A percentile compares a stretch with the other conserved stretches of the same genome.
These are phyloP conservation scores for Scutellaria minor DNA, from an alignment of 257 asterid species.

Conservation along the genomic window DNA sequence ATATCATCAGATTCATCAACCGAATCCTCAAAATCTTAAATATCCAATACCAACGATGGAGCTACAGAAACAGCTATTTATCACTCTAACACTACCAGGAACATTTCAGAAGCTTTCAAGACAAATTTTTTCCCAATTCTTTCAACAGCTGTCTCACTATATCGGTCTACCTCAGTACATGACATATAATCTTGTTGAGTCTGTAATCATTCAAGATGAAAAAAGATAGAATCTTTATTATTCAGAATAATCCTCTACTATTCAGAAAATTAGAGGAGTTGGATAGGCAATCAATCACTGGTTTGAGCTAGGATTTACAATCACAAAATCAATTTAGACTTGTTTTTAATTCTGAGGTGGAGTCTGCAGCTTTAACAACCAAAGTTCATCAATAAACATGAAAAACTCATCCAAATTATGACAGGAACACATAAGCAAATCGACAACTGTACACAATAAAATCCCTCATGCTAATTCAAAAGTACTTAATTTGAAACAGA, in stretches of 20 bases:
- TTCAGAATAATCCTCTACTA: not conserved
- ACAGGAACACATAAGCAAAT: not conserved
- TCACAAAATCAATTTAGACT: not conserved
- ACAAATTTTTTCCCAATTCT: not conserved
- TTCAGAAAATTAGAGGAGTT: not conserved
- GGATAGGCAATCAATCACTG: not conserved
- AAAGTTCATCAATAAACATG: not conserved
- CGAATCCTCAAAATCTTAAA: not conserved
- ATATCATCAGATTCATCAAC: not conserved
- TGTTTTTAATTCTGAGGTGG: conserved; percentile 6
- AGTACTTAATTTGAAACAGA: not conserved
- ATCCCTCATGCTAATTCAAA: not conserved
- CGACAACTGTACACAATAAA: no score
- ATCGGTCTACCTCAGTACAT: not conserved
- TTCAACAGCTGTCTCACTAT: not conserved
- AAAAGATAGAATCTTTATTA: not conserved
- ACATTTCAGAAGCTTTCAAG: not conserved
- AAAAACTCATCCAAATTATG: not conserved
- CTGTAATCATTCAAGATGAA: not conserved
- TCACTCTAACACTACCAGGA: no score
- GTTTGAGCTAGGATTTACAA: not conserved
- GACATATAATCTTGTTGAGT: not conserved
- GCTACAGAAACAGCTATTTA: not conserved
- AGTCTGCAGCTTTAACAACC: not conserved
- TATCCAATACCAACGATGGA: not conserved